These are phyloP conservation scores for Jacaranda copaia DNA, from an alignment of 257 asterid species.

Conservation along the genomic window DNA sequence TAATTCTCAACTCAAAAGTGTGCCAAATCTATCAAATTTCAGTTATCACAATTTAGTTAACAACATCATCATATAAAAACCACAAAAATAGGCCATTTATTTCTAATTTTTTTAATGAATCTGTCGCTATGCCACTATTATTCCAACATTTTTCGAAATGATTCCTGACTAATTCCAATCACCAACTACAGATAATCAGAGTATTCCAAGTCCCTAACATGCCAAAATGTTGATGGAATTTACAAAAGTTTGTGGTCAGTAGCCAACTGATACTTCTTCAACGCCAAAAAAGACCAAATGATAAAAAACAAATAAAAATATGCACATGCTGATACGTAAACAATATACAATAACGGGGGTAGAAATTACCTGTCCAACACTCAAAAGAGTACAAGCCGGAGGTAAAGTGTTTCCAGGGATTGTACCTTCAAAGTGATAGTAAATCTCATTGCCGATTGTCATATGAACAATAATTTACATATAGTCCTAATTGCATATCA, in stretches of 20 bases:
- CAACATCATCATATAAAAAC: conserved; percentile 14
- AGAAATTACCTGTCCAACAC: conserved; percentile 63
- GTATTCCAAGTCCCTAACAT: not conserved
- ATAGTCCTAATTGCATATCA: not conserved
- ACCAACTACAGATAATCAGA: not conserved
- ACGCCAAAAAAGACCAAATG: not conserved
- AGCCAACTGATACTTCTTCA: not conserved
- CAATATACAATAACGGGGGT: conserved; percentile 5
- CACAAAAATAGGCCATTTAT: not conserved
- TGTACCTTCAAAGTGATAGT: conserved; percentile 47
- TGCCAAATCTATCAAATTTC: conserved; percentile 15
- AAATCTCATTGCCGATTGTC: not conserved
- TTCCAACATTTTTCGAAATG: conserved; percentile 1
- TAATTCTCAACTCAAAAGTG: conserved; percentile 20
- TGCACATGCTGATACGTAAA: not conserved
- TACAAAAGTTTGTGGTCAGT: not conserved
- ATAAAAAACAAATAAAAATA: not conserved
- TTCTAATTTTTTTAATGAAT: not conserved
- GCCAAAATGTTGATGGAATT: not conserved
- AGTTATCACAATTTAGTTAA: not conserved
- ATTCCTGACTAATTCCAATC: not conserved
- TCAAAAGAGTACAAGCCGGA: conserved; percentile 59
- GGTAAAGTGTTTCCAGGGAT: conserved; percentile 50
- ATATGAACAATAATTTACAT: not conserved
- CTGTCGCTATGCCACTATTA: not conserved